Base-by-base conservation (phyloP, 306 rosid species). In the Cucumis hystrix region DNA sequence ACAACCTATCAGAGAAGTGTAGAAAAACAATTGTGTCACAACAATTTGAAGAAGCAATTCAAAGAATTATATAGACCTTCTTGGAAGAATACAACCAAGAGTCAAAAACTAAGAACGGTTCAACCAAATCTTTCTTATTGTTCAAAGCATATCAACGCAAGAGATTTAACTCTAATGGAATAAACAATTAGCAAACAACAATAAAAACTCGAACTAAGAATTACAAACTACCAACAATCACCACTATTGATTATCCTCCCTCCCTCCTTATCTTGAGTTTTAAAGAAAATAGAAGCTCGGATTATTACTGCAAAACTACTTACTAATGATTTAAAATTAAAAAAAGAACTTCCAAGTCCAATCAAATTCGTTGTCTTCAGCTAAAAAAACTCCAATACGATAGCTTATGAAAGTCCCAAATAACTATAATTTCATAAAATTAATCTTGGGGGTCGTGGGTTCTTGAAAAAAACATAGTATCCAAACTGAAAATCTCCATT, bases 1-100 rank as follows among this genome's bases (percentile, higher is more conserved):
- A 96, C 97, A 81, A 92, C 99, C 99, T 96, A 65, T 52, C 45
- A 57, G 45, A 18, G 33, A 60, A 11, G 55, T 25, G 74, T 55
- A 72, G 4, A 25, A 60, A n/a, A 67, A 62, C 16, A 55, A 75
- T 43, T 43, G 43, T 20, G 55, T 67, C n/a, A 23, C 40, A 63
- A 62, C 39, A 79, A 57, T 43, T 57, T 49, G 60, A 35, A 64
- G 70, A 6, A 16, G 47, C 45, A 64, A 33, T 64, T 5, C 70
- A n/a, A 64, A 33, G 11, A 33, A 64, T 10, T 23, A 13, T 21
- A 43, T 21, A 25, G n/a, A 45, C 18, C 39, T 69, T 66, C 0
- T 66, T 9, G 18, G 71, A 37, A 64, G 17, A 47, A 64, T 16
- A 13, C 23, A 64, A 33, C 18, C 70, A 64, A 64, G 45, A 33